Percentiles rank a stretch among this genome's conserved stretches.
These are phyloP conservation scores for Posidonia australis DNA, from an alignment of 106 monocot species.

Conservation along the genomic window DNA sequence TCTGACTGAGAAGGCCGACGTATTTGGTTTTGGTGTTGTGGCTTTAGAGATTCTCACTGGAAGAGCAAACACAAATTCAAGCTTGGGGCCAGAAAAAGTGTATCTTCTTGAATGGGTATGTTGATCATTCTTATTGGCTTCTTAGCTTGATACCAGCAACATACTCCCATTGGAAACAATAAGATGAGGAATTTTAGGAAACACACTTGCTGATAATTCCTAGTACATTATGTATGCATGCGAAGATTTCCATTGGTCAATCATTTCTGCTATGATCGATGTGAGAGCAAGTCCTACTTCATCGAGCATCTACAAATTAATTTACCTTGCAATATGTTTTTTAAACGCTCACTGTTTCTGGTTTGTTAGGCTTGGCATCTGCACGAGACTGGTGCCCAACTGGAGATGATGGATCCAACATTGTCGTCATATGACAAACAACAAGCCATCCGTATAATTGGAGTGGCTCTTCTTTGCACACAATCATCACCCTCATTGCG, in stretches of 20 bases:
- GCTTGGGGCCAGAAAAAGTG: constrained; percentile 35
- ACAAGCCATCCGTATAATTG: constrained; percentile 15
- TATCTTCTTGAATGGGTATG: constrained; percentile 90
- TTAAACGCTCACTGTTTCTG: no score
- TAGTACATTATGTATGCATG: no score
- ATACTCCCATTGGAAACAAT: no score
- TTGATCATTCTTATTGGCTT: background rate
- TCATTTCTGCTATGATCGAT: no score
- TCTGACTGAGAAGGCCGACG: constrained; percentile 83
- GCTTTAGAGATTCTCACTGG: constrained; percentile 58
- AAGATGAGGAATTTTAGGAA: no score
- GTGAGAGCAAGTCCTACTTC: no score
- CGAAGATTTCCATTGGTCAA: no score
- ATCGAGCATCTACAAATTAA: no score
- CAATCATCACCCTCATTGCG: constrained; percentile 55
- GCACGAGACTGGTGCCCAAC: constrained; percentile 3
- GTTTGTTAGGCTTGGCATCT: constrained; percentile 14
- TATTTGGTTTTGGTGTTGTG: constrained; percentile 81
- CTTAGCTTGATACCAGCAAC: background rate
- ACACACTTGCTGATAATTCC: no score
- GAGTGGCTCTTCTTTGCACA: constrained; percentile 66
- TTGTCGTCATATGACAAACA: constrained; percentile 3
- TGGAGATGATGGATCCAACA: constrained; percentile 12
- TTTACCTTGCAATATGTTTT: no score
- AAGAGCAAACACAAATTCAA: constrained; percentile 41